Base-by-base conservation (phyloP, 768 basidiomycete genomes). In the Phanerochaete carnosa region DNA sequence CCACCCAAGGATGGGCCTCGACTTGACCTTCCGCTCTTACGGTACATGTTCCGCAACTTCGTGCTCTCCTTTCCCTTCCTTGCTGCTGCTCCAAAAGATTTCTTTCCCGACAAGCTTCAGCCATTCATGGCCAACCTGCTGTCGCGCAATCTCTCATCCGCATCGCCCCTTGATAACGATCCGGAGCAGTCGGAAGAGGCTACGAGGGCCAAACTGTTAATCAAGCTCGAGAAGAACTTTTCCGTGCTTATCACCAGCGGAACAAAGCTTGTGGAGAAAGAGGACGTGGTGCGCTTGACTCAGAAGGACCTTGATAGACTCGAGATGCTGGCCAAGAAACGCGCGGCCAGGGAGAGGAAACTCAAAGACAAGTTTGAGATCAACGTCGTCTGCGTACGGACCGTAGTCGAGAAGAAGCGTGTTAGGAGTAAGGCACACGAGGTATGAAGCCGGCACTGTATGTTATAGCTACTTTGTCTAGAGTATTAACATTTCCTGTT, bases 11-110 rank as follows among this genome's bases (percentile, higher is more conserved):
- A 80, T 68, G 75, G 83, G 0, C 79, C 83, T 32, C 68, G 66
- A 9, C 75, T 86, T 57, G 92, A 96, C 74, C 79, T 98, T 23
- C 96, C 96, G 2, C 89, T 99, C 71, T 77, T 98, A 62, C 83
- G 87, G 25, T 97, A 90, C 74, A 81, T 96, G 65, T 95, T 98
- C 72, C 87, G 89, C 56, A 93, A 95, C 72, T 98, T 94, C 69
- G 82, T 98, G 60, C 81, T 98, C 59, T 91, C 95, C 0, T 98
- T 99, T 70, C 97, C 97, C 15, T 97, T 99, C 79, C 86, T 99
- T 73, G 84, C 86, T 51, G 78, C 89, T 1, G 95, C 95, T 0
- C 95, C 94, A 0, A 85, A 89, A 66, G 84, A 92, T 66, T 98
- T 99, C 74, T 99, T 96, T 76, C 87, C 91, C 1, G 85, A 88